These are phyloP conservation scores for Saprolegnia parasitica DNA, from an alignment of 352 stramenopile species.

Conservation along the genomic window DNA sequence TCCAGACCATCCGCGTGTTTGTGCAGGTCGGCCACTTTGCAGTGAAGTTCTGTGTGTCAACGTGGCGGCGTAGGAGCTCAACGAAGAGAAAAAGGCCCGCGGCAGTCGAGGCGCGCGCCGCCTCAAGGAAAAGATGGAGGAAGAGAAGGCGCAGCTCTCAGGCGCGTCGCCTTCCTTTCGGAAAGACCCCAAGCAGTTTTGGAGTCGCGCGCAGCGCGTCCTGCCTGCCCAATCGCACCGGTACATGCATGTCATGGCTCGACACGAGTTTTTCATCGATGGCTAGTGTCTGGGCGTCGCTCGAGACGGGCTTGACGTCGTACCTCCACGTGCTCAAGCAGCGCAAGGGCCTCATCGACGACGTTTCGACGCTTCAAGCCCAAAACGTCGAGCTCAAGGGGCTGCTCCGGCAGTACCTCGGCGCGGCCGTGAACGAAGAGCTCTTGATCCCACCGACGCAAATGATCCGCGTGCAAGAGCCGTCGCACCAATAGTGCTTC, in stretches of 20 bases:
- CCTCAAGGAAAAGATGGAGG: slow-evolving; percentile 14
- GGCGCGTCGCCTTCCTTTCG: not conserved
- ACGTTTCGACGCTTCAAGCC: slow-evolving; percentile 65
- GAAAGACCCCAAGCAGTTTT: slow-evolving; percentile 24
- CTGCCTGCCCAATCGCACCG: slow-evolving; percentile 1
- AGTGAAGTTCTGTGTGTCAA: too few relatives aligned
- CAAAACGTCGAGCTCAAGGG: slow-evolving; percentile 89
- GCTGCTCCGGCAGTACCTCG: slow-evolving; percentile 87
- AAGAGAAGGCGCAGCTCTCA: slow-evolving; percentile 6
- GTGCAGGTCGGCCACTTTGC: slow-evolving; percentile 53
- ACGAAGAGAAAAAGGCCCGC: slow-evolving; percentile 51
- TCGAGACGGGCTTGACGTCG: slow-evolving; percentile 78
- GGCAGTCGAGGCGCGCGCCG: slow-evolving; percentile 5
- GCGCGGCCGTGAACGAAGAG: slow-evolving; percentile 73
- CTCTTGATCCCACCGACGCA: slow-evolving; percentile 81
- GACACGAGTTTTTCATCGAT: not conserved
- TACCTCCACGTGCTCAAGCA: slow-evolving; percentile 81
- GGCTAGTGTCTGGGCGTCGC: slow-evolving; percentile 65
- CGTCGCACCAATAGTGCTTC: not conserved
- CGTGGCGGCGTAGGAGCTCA: slow-evolving; percentile 46
- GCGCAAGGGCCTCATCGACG: slow-evolving; percentile 73
- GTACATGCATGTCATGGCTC: not conserved
- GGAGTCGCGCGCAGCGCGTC: slow-evolving; percentile 11
- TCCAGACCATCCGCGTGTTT: slow-evolving; percentile 82
- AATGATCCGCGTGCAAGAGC: slow-evolving; percentile 40